phyloP scores from a whole-genome alignment of 805 yeast genomes.

The Wickerhamiella slavikovae region DNA sequence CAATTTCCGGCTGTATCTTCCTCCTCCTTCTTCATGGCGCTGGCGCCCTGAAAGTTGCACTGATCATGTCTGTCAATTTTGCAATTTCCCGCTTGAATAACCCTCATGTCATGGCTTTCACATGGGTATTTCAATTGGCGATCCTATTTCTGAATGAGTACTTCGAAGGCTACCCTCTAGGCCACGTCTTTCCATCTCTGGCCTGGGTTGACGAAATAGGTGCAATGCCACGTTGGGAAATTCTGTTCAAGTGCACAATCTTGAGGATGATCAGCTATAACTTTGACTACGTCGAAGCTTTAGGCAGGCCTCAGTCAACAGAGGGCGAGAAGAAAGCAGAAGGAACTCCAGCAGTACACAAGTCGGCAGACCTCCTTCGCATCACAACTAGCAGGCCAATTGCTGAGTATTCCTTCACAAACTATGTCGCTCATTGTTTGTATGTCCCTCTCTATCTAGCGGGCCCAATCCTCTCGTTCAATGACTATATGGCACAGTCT shows the following conservation, averaged over 20 bases:
- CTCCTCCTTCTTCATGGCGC: slow-evolving; percentile 63
- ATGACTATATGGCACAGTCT: slow-evolving; percentile 64
- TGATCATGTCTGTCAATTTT: slow-evolving; percentile 37
- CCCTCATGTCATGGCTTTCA: slow-evolving; percentile 11
- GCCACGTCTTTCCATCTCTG: slow-evolving; percentile 22
- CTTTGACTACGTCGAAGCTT: slow-evolving; percentile 34
- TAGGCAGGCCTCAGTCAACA: slow-evolving; percentile 1
- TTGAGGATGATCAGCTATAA: slow-evolving; percentile 69
- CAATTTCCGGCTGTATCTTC: slow-evolving; percentile 47
- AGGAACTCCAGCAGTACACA: not conserved
- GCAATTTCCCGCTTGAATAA: slow-evolving; percentile 21
- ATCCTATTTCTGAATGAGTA: slow-evolving; percentile 61
- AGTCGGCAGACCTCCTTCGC: slow-evolving; percentile 13
- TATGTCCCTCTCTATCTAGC: slow-evolving; percentile 87
- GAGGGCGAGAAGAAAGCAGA: slow-evolving; percentile 1
- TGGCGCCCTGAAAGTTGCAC: slow-evolving; percentile 38
- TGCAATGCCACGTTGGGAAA: slow-evolving; percentile 83
- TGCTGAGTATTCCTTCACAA: slow-evolving; percentile 36
- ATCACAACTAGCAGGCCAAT: slow-evolving; percentile 33
- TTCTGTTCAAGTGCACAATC: slow-evolving; percentile 75
- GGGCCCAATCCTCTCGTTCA: slow-evolving; percentile 86
- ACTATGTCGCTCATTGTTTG: slow-evolving; percentile 54
- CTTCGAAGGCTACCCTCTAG: slow-evolving; percentile 33
- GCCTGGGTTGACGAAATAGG: slow-evolving; percentile 38
- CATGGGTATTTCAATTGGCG: slow-evolving; percentile 69